Conservation (phyloP, 352 stramenopile genomes). For the Phytophthora pseudosyringae region DNA sequence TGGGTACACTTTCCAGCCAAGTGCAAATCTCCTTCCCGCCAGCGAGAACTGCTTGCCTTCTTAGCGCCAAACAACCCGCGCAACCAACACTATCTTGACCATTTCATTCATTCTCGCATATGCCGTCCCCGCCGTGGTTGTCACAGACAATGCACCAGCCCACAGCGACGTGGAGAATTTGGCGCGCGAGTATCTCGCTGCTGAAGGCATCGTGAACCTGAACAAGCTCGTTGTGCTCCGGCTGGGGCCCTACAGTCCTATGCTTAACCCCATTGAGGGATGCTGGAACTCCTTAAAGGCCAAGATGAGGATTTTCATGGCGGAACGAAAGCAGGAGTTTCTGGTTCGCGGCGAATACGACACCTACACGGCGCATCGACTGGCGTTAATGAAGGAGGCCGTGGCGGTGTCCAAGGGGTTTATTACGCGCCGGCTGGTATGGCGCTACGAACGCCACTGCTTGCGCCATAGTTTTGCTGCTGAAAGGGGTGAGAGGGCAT, state of each 20-base stretch:
- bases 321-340: constrained; percentile 16
- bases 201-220: constrained; percentile 24
- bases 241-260: constrained; percentile 24
- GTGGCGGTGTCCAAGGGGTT: neutral
- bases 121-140: constrained; percentile 21
- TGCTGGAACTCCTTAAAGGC: constrained; percentile 34
- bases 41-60: neutral
- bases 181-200: constrained; percentile 3
- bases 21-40: neutral
- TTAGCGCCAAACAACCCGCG: neutral
- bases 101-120: constrained; percentile 1
- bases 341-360: constrained; percentile 20
- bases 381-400: neutral
- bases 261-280: constrained; percentile 35
- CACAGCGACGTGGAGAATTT: constrained; percentile 16
- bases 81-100: neutral
- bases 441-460: constrained; percentile 7
- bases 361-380: constrained; percentile 3
- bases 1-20: neutral
- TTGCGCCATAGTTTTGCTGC: constrained; percentile 8
- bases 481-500: constrained; percentile 6
- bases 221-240: constrained; percentile 11
- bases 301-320: constrained; percentile 14
- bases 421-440: neutral
- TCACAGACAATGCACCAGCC: constrained; percentile 26